phyloP scores from a whole-genome alignment of 2,329 filamentous ascomycete genomes.

The Geoglossum cookeanum region DNA sequence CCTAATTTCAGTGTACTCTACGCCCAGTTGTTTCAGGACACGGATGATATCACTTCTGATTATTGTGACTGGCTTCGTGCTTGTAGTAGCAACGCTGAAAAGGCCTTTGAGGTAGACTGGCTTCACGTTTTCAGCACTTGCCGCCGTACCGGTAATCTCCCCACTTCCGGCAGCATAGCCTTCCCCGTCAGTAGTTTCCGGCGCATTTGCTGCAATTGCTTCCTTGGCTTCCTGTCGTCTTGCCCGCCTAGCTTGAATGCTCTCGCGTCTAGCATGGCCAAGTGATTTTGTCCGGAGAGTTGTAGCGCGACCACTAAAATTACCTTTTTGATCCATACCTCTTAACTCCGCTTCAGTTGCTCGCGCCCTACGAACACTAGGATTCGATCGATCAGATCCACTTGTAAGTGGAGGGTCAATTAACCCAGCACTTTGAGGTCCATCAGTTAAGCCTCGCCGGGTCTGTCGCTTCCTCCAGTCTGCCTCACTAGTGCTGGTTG shows the following conservation, averaged over 20 bases:
- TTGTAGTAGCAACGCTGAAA: constrained; percentile 94
- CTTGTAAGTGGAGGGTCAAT: constrained; percentile 50
- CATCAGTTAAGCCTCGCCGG: constrained; percentile 34
- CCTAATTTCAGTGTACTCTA: constrained; percentile 83
- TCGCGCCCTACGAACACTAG: constrained; percentile 18
- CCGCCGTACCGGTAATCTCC: constrained; percentile 24
- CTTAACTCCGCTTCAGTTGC: constrained; percentile 24
- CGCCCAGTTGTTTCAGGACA: constrained; percentile 68
- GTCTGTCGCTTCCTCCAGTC: constrained; percentile 52
- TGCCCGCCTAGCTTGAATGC: constrained; percentile 70
- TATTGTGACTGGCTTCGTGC: constrained; percentile 66
- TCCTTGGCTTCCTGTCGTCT: constrained; percentile 53
- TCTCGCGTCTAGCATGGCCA: constrained; percentile 75
- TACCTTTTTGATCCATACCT: constrained; percentile 33
- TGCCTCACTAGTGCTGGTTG: constrained; percentile 79
- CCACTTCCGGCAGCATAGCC: constrained; percentile 33
- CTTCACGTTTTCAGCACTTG: constrained; percentile 64
- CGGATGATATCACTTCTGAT: constrained; percentile 83
- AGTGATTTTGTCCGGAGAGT: constrained; percentile 68
- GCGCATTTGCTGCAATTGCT: constrained; percentile 64
- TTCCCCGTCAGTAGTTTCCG: constrained; percentile 79
- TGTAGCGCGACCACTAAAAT: constrained; percentile 35
- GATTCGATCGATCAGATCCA: constrained; percentile 56
- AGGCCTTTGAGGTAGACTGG: constrained; percentile 91
- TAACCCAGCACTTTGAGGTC: constrained; percentile 27